Evolutionary conservation across 352 stramenopile genomes (phyloP), one percentile per base, ranked within the genome.

Genomic region (Pythium phragmiticola): DNA sequence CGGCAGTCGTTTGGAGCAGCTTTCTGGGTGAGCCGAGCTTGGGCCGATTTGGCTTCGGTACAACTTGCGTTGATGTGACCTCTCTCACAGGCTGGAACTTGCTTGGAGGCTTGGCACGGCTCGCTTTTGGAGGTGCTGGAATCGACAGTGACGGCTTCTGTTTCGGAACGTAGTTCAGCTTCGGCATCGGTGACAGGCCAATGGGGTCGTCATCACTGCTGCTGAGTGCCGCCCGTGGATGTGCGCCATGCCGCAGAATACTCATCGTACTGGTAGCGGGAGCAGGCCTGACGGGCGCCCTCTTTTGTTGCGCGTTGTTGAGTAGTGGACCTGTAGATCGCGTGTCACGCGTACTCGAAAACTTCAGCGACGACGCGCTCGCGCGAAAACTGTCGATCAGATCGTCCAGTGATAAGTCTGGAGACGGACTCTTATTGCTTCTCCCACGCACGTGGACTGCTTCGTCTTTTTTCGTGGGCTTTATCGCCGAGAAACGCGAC

Each of bases 341-440:
- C 26, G 17, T 9, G 7, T 54, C 36, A 7, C 39, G 17, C 17
- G 41, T 39, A 16, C 13, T 57, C 13, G n/a, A 47, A 33, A 36
- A 42, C 2, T 26, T 45, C 21, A 65, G 30, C 11, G 58, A 68
- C 7, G 68, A 65, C 11, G 74, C 62, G 37, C 75, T 84, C 21
- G 75, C 64, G 0, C 72, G 66, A 47, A 88, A 88, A 33, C 69
- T 68, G 14, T 68, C 74, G 58, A 88, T 84, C 37, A 88, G 66
- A 19, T 74, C 69, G 46, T 84, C 74, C 9, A 88, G 66, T 17
- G 78, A 87, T 23, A 65, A 61, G 33, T 57, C 37, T 19, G 63
- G 61, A 0, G 63, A 61, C 37, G 63, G 16, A 30, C 14, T 7
- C 30, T 26, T 45, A 30, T 30, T 1, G 26, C 26, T 12, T n/a